Evolutionary conservation across 2,329 filamentous ascomycete species (phyloP).

Genomic region (Colletotrichum shisoi): DNA sequence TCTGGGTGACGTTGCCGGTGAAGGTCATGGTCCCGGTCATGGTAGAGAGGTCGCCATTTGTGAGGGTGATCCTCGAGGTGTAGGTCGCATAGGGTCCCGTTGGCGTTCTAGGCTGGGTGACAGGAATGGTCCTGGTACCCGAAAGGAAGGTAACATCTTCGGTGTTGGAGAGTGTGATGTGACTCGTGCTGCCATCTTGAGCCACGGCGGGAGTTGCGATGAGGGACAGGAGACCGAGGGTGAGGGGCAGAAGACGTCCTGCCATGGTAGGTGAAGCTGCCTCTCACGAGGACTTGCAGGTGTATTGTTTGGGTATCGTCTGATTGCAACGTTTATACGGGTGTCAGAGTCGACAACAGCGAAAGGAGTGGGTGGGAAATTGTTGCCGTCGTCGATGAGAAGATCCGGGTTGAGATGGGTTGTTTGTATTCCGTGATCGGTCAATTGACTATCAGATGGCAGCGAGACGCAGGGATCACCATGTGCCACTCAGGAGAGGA

Average conservation of each 20-base stretch:
- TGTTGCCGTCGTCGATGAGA: background rate
- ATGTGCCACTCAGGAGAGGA: conserved; percentile 2
- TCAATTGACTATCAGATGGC: conserved; percentile 5
- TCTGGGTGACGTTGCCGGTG: conserved; percentile 46
- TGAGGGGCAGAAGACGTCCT: conserved; percentile 14
- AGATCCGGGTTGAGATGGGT: background rate
- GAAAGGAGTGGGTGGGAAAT: background rate
- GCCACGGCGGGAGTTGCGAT: conserved; percentile 16
- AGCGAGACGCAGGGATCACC: conserved; percentile 21
- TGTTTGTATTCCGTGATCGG: conserved; percentile 12
- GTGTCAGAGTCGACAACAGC: background rate
- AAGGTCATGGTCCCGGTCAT: conserved; percentile 47
- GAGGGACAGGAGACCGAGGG: conserved; percentile 25
- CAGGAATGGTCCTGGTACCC: conserved; percentile 34
- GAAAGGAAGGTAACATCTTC: conserved; percentile 36
- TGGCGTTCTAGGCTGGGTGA: conserved; percentile 52
- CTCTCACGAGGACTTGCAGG: conserved; percentile 21
- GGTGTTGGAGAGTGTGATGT: conserved; percentile 32
- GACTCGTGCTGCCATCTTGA: conserved; percentile 22
- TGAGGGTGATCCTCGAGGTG: conserved; percentile 54
- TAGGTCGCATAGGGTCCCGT: conserved; percentile 57
- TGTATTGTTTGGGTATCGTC: background rate
- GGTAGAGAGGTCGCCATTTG: conserved; percentile 42
- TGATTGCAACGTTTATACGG: too few species aligned
- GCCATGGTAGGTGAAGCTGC: conserved; percentile 30